A percentile compares a stretch with the other conserved stretches of the same genome.
Conservation (phyloP, 352 stramenopile species). For the Phytopythium litorale region DNA sequence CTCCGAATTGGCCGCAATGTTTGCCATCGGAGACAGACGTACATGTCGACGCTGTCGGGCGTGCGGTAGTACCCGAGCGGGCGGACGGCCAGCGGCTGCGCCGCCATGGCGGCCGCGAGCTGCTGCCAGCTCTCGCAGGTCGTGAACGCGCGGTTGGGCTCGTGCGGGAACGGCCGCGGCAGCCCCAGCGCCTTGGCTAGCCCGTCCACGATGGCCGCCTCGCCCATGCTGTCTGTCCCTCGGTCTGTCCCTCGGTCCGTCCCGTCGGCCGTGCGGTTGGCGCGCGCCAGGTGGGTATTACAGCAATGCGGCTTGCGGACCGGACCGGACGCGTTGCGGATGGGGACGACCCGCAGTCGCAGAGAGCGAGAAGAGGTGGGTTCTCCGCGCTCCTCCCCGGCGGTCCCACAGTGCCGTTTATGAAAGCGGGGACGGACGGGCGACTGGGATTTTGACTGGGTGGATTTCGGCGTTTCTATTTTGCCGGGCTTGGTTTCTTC, state of each 20-base stretch:
- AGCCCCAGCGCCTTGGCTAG: conserved; percentile 55
- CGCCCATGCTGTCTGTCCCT: conserved; percentile 4
- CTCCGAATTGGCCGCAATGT: not conserved
- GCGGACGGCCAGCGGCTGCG: conserved; percentile 41
- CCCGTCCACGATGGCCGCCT: conserved; percentile 37
- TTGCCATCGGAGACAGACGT: conserved; percentile 12
- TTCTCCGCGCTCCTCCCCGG: not conserved
- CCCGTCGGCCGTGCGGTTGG: too few relatives aligned
- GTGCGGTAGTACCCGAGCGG: conserved; percentile 80
- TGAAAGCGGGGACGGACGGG: not conserved
- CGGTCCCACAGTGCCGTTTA: not conserved
- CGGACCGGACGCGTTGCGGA: not conserved
- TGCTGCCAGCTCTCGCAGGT: conserved; percentile 60
- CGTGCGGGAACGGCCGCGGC: conserved; percentile 53
- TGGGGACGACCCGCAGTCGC: not conserved
- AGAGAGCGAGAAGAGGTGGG: not conserved
- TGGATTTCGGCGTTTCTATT: not conserved
- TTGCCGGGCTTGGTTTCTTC: not conserved
- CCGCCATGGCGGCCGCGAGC: conserved; percentile 47
- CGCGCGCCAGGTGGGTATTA: not conserved
- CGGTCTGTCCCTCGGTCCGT: too few relatives aligned
- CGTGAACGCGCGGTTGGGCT: conserved; percentile 59
- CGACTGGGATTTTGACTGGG: not conserved
- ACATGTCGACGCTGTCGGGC: conserved; percentile 80
- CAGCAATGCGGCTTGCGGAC: not conserved